Evolutionary conservation across 495 filamentous ascomycete species (phyloP).

Genomic region (Penicillium crystallinum): DNA sequence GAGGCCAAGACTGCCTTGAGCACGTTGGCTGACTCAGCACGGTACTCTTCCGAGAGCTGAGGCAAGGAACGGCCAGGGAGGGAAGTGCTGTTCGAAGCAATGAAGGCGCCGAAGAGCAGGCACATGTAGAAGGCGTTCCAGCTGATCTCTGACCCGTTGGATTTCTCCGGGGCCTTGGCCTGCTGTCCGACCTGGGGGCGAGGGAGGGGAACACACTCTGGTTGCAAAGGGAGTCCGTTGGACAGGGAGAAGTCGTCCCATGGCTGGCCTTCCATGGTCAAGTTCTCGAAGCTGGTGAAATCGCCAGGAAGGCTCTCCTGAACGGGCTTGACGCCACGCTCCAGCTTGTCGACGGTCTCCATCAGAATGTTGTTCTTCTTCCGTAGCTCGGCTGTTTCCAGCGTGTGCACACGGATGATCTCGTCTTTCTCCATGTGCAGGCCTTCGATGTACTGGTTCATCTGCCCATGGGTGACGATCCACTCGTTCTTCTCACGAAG

Average conservation of each 20-base stretch:
- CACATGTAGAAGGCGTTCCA: constrained; percentile 66
- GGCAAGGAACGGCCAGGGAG: constrained; percentile 61
- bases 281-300: constrained; percentile 74
- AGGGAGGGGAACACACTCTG: constrained; percentile 2
- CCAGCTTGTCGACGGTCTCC: constrained; percentile 75
- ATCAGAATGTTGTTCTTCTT: constrained; percentile 90
- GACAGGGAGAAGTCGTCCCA: constrained; percentile 81
- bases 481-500: constrained; percentile 64
- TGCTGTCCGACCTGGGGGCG: constrained; percentile 19
- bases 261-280: constrained; percentile 67
- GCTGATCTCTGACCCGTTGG: constrained; percentile 58
- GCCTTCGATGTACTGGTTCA: constrained; percentile 67
- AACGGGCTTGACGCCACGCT: constrained; percentile 59
- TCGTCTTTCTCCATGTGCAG: constrained; percentile 87
- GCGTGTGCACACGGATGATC: constrained; percentile 79
- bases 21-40: constrained; percentile 84
- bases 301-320: constrained; percentile 59
- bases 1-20: constrained; percentile 83
- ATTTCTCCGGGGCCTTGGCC: constrained; percentile 58
- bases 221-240: constrained; percentile 44
- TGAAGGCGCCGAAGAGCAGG: constrained; percentile 93
- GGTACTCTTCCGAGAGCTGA: constrained; percentile 86
- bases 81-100: constrained; percentile 75
- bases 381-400: constrained; percentile 90
- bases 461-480: constrained; percentile 60